phyloP scores from a whole-genome alignment of 768 basidiomycete species.

The Leucocoprinus leucothites region DNA sequence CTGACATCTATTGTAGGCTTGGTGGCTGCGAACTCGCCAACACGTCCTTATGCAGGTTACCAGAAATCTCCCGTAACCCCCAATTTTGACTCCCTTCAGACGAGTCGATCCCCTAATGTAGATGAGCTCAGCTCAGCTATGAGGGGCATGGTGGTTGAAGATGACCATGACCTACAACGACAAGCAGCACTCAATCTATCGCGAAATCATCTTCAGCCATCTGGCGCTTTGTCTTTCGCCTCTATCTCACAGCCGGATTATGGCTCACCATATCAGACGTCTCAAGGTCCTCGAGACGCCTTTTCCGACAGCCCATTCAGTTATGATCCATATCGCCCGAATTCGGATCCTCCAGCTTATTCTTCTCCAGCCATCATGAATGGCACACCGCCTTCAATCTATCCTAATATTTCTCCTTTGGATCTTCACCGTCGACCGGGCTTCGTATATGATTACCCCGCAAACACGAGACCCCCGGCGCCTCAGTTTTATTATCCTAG shows the following conservation, averaged over 20 bases:
- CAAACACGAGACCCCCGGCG: constrained; percentile 4
- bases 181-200: constrained; percentile 12
- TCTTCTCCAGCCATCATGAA: constrained; percentile 4
- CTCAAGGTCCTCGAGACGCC: background rate
- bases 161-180: constrained; percentile 22
- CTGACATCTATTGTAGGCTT: background rate
- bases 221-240: background rate
- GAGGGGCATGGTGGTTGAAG: constrained; percentile 43
- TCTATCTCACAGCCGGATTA: constrained; percentile 7
- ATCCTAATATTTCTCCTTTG: constrained; percentile 1
- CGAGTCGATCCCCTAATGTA: constrained; percentile 29
- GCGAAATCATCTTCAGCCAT: constrained; percentile 20
- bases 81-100: constrained; percentile 16
- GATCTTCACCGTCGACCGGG: constrained; percentile 10
- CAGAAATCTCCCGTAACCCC: constrained; percentile 8
- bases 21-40: constrained; percentile 37
- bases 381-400: background rate
- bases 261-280: constrained; percentile 3
- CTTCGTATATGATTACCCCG: constrained; percentile 10
- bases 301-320: constrained; percentile 6
- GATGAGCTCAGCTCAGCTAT: constrained; percentile 55
- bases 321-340: constrained; percentile 12
- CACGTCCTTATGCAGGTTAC: constrained; percentile 18
- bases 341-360: constrained; percentile 9
- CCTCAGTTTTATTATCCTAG: constrained; percentile 12